Evolutionary conservation across 2,329 filamentous ascomycete genomes (phyloP).

Genomic region (Mariannaea elegans): DNA sequence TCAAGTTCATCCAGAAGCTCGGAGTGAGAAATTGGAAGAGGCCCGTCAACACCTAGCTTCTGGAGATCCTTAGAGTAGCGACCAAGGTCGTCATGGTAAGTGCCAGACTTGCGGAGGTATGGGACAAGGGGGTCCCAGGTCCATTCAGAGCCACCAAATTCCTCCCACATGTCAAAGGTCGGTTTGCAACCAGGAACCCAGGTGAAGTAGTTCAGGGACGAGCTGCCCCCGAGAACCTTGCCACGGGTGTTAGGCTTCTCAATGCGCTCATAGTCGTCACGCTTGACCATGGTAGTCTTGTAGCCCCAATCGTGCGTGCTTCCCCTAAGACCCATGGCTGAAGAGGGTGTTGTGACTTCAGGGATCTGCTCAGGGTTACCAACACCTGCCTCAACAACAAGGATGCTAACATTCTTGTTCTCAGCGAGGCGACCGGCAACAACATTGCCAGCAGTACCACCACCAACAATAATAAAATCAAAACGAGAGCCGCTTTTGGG

Average conservation of each 20-base stretch:
- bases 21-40: constrained; percentile 62
- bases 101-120: constrained; percentile 64
- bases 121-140: constrained; percentile 56
- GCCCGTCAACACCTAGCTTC: constrained; percentile 61
- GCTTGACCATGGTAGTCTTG: constrained; percentile 68
- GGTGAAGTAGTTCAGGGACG: constrained; percentile 69
- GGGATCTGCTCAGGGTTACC: constrained; percentile 58
- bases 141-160: constrained; percentile 75
- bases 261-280: constrained; percentile 65
- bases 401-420: constrained; percentile 49
- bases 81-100: constrained; percentile 63
- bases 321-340: constrained; percentile 61
- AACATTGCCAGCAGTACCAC: constrained; percentile 46
- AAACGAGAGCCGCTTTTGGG: constrained; percentile 10
- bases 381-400: constrained; percentile 59
- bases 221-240: constrained; percentile 68
- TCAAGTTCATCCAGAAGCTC: constrained; percentile 61
- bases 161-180: constrained; percentile 74
- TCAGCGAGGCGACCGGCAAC: constrained; percentile 48
- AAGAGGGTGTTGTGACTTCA: constrained; percentile 61
- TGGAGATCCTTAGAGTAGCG: constrained; percentile 55
- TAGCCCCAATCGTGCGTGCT: constrained; percentile 68
- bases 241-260: no score
- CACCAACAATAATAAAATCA: constrained; percentile 24
- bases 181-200: constrained; percentile 67